phyloP scores from a whole-genome alignment of 2,329 filamentous ascomycete genomes.

The Nannizzia gypsea region DNA sequence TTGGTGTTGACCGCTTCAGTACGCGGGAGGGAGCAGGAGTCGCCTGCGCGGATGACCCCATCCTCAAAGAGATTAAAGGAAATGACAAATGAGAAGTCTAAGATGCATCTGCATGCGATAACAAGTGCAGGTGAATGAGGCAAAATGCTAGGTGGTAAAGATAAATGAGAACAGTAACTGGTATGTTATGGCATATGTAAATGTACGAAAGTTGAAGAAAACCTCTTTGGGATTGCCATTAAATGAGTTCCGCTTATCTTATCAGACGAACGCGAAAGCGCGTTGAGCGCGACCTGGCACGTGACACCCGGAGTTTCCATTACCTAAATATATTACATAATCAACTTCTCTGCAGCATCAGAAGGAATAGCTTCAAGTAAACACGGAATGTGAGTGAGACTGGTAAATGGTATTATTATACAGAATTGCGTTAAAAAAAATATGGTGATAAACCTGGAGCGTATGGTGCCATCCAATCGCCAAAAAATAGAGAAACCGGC shows the following conservation, averaged over 20 bases:
- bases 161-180: not conserved
- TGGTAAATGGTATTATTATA: not conserved
- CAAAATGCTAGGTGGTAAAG: not conserved
- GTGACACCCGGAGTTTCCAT: not conserved
- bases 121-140: not conserved
- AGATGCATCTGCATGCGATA: not conserved
- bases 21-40: conserved; percentile 7
- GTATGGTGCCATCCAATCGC: not conserved
- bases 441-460: not conserved
- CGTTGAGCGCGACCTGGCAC: not conserved
- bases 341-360: too few species aligned
- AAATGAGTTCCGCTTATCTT: not conserved
- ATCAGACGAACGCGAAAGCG: not conserved
- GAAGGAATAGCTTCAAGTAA: not conserved
- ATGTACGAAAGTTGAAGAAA: not conserved
- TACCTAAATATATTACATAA: not conserved
- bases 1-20: conserved; percentile 24
- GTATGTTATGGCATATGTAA: not conserved
- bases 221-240: not conserved
- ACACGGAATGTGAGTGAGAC: not conserved
- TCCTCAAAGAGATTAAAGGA: not conserved
- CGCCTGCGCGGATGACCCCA: conserved; percentile 1
- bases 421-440: not conserved
- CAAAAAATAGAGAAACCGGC: not conserved
- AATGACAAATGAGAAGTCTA: not conserved